Evolutionary conservation across 345 rosid genomes (phyloP).

Genomic region (Eucalyptus globulus): DNA sequence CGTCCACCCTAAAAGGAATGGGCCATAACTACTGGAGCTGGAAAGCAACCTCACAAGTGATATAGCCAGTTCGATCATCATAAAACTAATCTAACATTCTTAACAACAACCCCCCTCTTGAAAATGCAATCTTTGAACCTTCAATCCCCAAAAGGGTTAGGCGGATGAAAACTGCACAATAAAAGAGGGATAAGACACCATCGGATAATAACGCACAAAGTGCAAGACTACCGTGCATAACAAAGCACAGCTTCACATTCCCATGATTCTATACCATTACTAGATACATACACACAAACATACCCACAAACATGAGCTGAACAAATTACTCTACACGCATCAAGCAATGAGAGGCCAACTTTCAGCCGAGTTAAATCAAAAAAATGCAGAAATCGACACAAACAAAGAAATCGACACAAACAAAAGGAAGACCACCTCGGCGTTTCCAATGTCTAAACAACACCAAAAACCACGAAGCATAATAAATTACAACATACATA

Average conservation of each 20-base stretch:
- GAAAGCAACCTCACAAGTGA: constrained; percentile 22
- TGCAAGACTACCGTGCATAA: background rate
- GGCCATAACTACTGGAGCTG: constrained; percentile 16
- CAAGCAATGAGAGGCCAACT: background rate
- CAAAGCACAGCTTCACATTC: background rate
- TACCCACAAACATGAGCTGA: background rate
- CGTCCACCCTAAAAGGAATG: constrained; percentile 32
- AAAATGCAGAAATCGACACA: background rate
- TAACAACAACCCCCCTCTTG: background rate
- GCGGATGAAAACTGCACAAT: background rate
- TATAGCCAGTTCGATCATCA: constrained; percentile 33
- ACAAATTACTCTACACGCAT: background rate
- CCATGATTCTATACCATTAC: background rate
- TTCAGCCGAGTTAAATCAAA: background rate
- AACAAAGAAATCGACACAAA: too few species aligned
- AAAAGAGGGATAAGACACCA: background rate
- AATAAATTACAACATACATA: too few species aligned
- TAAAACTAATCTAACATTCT: background rate
- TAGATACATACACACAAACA: background rate
- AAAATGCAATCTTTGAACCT: background rate
- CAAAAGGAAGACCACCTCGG: background rate
- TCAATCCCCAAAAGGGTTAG: background rate
- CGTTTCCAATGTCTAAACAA: background rate
- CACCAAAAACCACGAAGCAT: background rate
- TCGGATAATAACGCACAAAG: background rate